Conservation (phyloP, 108 stramenopile genomes). For the Ochromonas danica region DNA sequence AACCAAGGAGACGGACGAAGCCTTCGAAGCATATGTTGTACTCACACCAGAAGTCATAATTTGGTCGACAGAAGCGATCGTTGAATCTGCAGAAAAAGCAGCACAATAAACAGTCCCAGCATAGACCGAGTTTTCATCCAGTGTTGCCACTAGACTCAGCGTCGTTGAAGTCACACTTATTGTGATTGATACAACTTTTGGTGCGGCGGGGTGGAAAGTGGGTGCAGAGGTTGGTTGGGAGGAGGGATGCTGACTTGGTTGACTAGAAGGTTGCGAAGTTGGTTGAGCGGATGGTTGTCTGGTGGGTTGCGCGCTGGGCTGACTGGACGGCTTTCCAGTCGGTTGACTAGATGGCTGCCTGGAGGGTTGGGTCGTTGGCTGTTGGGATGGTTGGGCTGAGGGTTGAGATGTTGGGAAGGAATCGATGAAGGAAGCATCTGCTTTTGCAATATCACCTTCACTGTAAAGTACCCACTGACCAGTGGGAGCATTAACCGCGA, state of each 20-base stretch:
- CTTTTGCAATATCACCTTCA: too few relatives aligned
- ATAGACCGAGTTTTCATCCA: not conserved
- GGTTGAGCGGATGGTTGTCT: not conserved
- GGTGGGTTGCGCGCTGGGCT: not conserved
- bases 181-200: not conserved
- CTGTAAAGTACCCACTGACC: too few relatives aligned
- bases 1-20: not conserved
- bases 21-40: not conserved
- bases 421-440: too few relatives aligned
- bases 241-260: not conserved
- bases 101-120: conserved; percentile 26
- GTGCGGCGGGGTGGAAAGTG: not conserved
- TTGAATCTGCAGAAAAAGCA: not conserved
- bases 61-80: not conserved
- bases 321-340: not conserved
- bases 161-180: not conserved
- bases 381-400: not conserved
- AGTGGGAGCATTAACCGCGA: too few relatives aligned
- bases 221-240: not conserved
- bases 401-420: too few relatives aligned
- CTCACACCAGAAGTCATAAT: not conserved
- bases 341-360: not conserved
- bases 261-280: not conserved
- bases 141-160: not conserved
- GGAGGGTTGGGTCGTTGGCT: not conserved